Evolutionary conservation across 805 yeast genomes (phyloP), one percentile per base, ranked within the genome.

Genomic region (Saturnispora sekii): DNA sequence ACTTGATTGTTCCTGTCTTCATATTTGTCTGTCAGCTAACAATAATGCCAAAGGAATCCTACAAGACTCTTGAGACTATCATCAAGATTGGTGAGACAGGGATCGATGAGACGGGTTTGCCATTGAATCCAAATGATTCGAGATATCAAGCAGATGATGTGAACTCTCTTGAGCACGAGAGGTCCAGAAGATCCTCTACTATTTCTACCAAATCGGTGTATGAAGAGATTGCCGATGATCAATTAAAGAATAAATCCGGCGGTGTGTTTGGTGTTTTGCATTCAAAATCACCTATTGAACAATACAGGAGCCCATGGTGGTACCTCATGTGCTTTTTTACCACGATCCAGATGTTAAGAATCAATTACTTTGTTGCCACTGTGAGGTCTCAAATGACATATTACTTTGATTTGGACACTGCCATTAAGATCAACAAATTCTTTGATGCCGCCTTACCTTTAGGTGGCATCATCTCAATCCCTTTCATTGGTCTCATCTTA

Each of bases 291-390:
- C 43, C 65, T 33, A 45, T 49, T 14, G 55, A 65, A 41, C 81
- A 75, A 55, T 53, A 74, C 21, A 41, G 48, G 10, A 70, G 84
- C 4, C 73, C 83, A 3, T 87, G 96, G 93, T 90, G 88, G 60
- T 57, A 71, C 40, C 63, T 88, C 45, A 83, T 87, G 84, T 75
- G 85, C 21, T 57, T 76, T 2, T 85, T 88, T 61, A 84, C 96
- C 5, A 75, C 89, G 3, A 73, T 89, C 46, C 94, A 87, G 62
- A 89, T 89, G 96, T 71, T 90, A 37, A 72, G 97, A 60, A 81
- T 89, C 53, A 89, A 89, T 66, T 90, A 85, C 62, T 90, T 87
- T 63, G 93, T 89, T 44, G 97, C 96, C 8, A 86, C 97, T 2
- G 69, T 89, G 32, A 76, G 79, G 56, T 68, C 95, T 0, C 97